Evolutionary conservation across 257 asterid genomes (phyloP).

Genomic region (Primulina tabacum): DNA sequence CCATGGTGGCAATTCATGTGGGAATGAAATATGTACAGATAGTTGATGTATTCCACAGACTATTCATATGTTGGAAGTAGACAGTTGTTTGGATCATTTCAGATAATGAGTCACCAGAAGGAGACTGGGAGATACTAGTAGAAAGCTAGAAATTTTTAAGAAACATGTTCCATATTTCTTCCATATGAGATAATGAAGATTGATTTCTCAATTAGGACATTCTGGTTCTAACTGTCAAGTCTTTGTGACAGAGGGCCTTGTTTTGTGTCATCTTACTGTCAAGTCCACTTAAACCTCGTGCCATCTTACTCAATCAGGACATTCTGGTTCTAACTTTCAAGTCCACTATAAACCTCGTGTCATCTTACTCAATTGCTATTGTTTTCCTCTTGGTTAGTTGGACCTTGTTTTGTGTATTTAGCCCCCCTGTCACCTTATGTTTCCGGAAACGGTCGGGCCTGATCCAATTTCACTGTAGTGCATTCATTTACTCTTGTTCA

Average conservation of each 20-base stretch:
- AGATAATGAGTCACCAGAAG: background rate
- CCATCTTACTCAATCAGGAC: background rate
- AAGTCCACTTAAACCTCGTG: no score
- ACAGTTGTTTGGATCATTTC: background rate
- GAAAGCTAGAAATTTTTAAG: background rate
- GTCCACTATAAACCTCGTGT: background rate
- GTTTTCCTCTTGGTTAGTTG: background rate
- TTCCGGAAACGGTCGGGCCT: background rate
- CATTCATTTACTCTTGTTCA: background rate
- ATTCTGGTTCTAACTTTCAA: background rate
- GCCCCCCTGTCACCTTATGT: no score
- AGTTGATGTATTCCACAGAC: background rate
- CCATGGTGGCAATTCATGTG: background rate
- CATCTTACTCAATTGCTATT: no score
- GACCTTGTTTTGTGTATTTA: background rate
- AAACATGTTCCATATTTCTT: background rate
- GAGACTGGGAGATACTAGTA: conserved; percentile 6
- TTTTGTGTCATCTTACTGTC: no score
- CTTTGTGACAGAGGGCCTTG: background rate
- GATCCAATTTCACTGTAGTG: background rate
- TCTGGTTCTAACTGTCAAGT: background rate
- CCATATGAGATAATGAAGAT: background rate
- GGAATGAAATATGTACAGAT: background rate
- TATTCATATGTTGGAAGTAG: background rate
- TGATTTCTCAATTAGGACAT: background rate